Evolutionary conservation across 805 yeast species (phyloP), one percentile per base, ranked within the genome.

Genomic region (Cyberlindnera veronae): DNA sequence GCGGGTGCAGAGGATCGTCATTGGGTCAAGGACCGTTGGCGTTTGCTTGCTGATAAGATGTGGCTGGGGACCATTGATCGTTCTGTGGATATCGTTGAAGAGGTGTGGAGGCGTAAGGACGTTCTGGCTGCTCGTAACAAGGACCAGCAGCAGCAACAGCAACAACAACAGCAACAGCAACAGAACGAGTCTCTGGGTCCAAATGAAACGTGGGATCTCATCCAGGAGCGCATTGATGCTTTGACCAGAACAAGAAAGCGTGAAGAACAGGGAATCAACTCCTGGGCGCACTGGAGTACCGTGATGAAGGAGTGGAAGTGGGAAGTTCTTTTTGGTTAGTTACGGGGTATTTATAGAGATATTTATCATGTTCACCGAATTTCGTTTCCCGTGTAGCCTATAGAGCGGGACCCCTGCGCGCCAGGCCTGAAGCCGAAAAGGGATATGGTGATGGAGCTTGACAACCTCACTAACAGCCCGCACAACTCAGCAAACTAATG

Each of bases 271-370:
- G 72, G 73, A 2, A 64, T 77, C 30, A 63, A 65, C 34, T 69
- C 76, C 22, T 67, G 74, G 62, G 60, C 78, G 6, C 86, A 81
- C 57, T 81, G 88, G 88, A 74, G 78, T 41, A 63, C 75, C 0
- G 77, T 81, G 13, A 81, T 81, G 86, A 72, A 74, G 50, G 86
- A 81, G 48, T 81, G 88, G 87, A 79, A 79, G 1, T 79, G 87
- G 85, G 87, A 81, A 54, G 81, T 81, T 9, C 57, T 81, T 26
- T 63, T 81, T 36, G 86, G 58, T 3, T 53, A 26, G 26, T 17
- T 22, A 6, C 6, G 15, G 11, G 8, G 32, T 9, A 9, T 15
- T 14, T 15, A 15, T 14, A 29, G 8, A 11, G 8, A 9, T 29
- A 14, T 15, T 13, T 29, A 29, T 17, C 14, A 14, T n/a, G 15